Evolutionary conservation across 257 asterid species (phyloP), one percentile per base, ranked within the genome.

Genomic region (Jaltomata sinuosa): DNA sequence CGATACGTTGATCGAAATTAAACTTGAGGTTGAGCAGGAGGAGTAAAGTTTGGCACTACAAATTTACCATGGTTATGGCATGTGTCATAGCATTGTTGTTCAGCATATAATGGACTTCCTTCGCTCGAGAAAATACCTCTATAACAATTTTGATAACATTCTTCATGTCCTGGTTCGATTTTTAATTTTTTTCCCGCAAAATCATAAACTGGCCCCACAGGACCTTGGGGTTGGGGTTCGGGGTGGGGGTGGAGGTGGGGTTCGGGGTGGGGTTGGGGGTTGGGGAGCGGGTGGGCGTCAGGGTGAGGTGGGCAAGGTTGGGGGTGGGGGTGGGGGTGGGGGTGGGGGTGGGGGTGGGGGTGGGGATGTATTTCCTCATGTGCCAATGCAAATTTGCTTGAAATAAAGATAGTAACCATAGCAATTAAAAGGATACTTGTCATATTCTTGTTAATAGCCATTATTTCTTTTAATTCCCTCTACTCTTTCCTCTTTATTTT

Each of bases 91-190:
- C 81, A 76, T 14, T 47, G 40, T 76, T 76, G 34, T 47, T 76
- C 81, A 22, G 81, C 81, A 76, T 76, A 76, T 76, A 76, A 76
- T 76, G 81, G 81, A 47, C 81, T 76, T 1, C 81, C 81, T 76
- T 76, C 81, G 47, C 61, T 42, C 45, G 40, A 59, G 47, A 76
- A 76, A 25, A 76, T 27, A 45, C 42, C 40, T 76, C 27, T 31
- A 47, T 76, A 76, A 16, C 81, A 76, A 3, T 18, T 27, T 47
- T 14, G 9, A 25, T 76, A 76, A 25, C 81, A 76, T 76, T 25
- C 14, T 47, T 76, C 42, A 76, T 76, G 81, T 8, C 61, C 81
- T 76, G n/a, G 9, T 76, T 76, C 81, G 9, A 76, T 47, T 4
- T 74, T 74, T 0, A 74, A 47, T 15, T 9, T 25, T 6, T 3